phyloP scores from a whole-genome alignment of 1,284 basidiomycete genomes.

The Heterobasidion parviporum region DNA sequence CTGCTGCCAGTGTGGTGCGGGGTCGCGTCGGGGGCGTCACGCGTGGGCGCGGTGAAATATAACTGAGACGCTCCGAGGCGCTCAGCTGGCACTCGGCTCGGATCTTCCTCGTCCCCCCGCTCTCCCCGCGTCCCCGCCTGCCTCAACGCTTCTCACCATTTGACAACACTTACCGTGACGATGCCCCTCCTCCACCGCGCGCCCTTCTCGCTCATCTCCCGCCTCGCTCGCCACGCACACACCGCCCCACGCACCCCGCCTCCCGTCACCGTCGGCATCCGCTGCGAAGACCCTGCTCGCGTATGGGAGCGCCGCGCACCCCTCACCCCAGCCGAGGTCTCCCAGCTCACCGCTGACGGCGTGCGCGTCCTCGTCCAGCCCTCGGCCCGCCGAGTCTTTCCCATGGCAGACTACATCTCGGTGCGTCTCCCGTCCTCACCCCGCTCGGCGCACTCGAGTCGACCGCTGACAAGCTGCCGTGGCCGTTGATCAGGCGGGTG shows the following conservation, averaged over 20 bases:
- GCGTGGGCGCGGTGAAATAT: no score
- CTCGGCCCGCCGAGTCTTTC: conserved; percentile 70
- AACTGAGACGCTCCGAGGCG: no score
- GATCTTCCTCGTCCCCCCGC: no score
- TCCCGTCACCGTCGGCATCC: conserved; percentile 50
- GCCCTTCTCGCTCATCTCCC: not conserved
- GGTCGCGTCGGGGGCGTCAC: no score
- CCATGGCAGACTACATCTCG: conserved; percentile 53
- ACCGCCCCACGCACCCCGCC: not conserved
- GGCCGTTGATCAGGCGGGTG: conserved; percentile 57
- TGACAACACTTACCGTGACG: not conserved
- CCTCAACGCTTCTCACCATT: no score
- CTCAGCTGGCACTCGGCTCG: no score
- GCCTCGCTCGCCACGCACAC: no score
- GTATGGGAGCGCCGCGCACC: conserved; percentile 88
- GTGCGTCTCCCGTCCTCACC: conserved; percentile 30
- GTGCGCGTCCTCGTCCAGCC: conserved; percentile 69
- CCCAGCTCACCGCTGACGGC: conserved; percentile 47
- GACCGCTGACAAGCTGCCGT: not conserved
- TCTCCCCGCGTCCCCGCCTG: no score
- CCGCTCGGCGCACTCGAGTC: not conserved
- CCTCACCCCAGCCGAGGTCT: conserved; percentile 68
- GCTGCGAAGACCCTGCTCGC: conserved; percentile 71
- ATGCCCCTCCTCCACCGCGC: conserved; percentile 5
- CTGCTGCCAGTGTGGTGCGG: no score